A percentile compares a stretch with the other conserved stretches of the same genome.
Conservation (phyloP, 116 monocot genomes). For the Thalassia testudinum region DNA sequence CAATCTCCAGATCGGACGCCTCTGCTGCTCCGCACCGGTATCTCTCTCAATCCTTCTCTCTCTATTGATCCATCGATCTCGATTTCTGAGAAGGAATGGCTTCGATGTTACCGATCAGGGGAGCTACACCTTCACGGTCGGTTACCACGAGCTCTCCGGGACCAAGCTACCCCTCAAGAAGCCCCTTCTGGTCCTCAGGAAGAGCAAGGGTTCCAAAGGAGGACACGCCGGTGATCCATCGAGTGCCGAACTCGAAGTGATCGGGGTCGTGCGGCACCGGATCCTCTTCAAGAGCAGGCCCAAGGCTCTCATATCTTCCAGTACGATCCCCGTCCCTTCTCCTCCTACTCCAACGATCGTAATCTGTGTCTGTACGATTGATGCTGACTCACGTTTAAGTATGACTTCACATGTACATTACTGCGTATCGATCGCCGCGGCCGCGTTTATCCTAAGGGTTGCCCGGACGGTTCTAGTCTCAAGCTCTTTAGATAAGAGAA, state of each 20-base stretch:
- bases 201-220: constrained; percentile 18
- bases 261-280: constrained; percentile 66
- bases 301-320: constrained; percentile 60
- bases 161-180: constrained; percentile 67
- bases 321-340: background rate
- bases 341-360: too few species aligned
- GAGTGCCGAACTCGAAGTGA: constrained; percentile 45
- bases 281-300: constrained; percentile 85
- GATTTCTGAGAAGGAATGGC: too few species aligned
- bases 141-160: constrained; percentile 86
- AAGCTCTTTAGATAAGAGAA: too few species aligned
- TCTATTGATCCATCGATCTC: background rate
- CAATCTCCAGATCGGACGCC: constrained; percentile 60
- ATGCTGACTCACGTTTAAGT: too few species aligned
- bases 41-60: too few species aligned
- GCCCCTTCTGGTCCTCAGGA: constrained; percentile 61
- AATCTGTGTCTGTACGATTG: too few species aligned
- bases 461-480: too few species aligned
- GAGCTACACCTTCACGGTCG: constrained; percentile 67
- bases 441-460: too few species aligned
- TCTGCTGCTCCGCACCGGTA: constrained; percentile 54
- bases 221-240: background rate
- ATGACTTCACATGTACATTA: too few species aligned
- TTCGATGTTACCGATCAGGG: too few species aligned
- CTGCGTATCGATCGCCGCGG: too few species aligned